Percentiles rank a stretch among this genome's conserved stretches.
Conservation (phyloP, 2,329 filamentous ascomycete genomes). For the Huntiella moniliformis region DNA sequence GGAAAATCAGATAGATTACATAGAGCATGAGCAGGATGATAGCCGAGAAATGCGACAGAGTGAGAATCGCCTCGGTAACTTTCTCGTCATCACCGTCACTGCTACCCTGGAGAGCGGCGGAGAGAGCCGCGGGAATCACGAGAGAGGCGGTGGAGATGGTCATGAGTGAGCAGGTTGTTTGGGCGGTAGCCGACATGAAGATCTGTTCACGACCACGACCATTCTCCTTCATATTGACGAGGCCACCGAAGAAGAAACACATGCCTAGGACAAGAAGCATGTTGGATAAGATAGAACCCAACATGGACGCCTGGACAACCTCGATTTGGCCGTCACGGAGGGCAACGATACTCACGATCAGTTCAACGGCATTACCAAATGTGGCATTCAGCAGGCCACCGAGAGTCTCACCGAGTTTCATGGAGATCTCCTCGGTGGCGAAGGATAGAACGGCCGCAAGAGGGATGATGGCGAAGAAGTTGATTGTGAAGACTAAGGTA, state of each 20-base stretch:
- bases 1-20: conserved; percentile 59
- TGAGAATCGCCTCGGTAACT: conserved; percentile 39
- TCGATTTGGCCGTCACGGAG: conserved; percentile 71
- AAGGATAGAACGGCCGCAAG: conserved; percentile 57
- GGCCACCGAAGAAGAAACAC: conserved; percentile 59
- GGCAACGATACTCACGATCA: conserved; percentile 82
- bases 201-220: conserved; percentile 45
- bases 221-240: conserved; percentile 39
- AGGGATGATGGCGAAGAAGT: conserved; percentile 66
- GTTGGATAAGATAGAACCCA: conserved; percentile 89
- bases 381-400: conserved; percentile 60
- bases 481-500: conserved; percentile 52
- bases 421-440: conserved; percentile 59
- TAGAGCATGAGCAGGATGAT: conserved; percentile 60
- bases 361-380: conserved; percentile 62
- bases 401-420: conserved; percentile 52
- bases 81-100: conserved; percentile 20
- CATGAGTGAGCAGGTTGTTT: conserved; percentile 60
- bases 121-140: conserved; percentile 60
- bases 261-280: conserved; percentile 71
- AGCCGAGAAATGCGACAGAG: conserved; percentile 57
- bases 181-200: conserved; percentile 60
- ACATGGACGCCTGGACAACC: conserved; percentile 95
- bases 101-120: conserved; percentile 38
- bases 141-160: conserved; percentile 57